phyloP scores from a whole-genome alignment of 805 yeast species.

The Candida peoriensis region DNA sequence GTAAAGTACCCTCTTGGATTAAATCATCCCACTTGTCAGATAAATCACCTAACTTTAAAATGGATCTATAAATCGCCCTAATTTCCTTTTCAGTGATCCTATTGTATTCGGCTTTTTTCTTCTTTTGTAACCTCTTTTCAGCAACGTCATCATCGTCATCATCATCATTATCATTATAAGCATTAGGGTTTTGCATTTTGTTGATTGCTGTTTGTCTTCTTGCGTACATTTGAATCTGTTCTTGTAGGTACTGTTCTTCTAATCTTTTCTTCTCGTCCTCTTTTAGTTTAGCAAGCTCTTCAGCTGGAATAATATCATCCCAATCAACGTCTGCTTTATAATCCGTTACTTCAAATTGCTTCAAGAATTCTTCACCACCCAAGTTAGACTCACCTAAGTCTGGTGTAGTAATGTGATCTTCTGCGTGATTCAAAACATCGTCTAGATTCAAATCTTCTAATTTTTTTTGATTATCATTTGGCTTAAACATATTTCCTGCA shows the following conservation, averaged over 20 bases:
- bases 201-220: conserved; percentile 74
- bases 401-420: conserved; percentile 94
- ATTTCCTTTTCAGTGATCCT: conserved; percentile 80
- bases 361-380: conserved; percentile 96
- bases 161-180: conserved; percentile 34
- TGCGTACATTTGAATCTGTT: conserved; percentile 83
- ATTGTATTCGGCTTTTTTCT: conserved; percentile 39
- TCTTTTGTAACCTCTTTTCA: conserved; percentile 27
- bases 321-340: conserved; percentile 97
- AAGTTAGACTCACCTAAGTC: conserved; percentile 95
- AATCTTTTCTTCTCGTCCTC: conserved; percentile 84
- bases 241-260: conserved; percentile 82
- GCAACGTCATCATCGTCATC: conserved; percentile 36
- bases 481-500: conserved; percentile 97
- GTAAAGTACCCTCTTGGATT: conserved; percentile 83
- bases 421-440: conserved; percentile 94
- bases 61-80: conserved; percentile 78
- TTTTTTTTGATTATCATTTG: conserved; percentile 91
- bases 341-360: conserved; percentile 97
- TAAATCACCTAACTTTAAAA: conserved; percentile 78
- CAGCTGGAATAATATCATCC: conserved; percentile 98
- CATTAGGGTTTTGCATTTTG: conserved; percentile 46
- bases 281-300: conserved; percentile 80
- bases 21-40: conserved; percentile 74
- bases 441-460: conserved; percentile 92